Percentiles rank a stretch among this genome's conserved stretches.
Conservation (phyloP, 2,329 filamentous ascomycete genomes). For the Beauveria rudraprayagi region DNA sequence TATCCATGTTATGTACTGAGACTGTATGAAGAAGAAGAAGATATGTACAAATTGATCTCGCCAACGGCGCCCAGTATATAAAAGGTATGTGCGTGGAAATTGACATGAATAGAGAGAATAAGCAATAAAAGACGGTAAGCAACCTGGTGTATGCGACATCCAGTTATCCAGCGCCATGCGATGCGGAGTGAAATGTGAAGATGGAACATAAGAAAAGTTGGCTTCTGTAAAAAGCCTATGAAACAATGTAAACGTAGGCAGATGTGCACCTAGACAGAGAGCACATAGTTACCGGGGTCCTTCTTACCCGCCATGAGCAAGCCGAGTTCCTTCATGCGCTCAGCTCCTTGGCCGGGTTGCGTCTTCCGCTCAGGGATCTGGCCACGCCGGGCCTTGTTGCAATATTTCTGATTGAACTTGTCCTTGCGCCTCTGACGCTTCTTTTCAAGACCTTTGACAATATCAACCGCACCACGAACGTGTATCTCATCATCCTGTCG, state of each 20-base stretch:
- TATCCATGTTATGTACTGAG: not conserved
- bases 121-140: slow-evolving; percentile 3
- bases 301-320: slow-evolving; percentile 77
- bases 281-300: slow-evolving; percentile 66
- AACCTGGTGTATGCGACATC: slow-evolving; percentile 2
- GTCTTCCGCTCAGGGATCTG: slow-evolving; percentile 56
- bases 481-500: slow-evolving; percentile 45
- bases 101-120: slow-evolving; percentile 3
- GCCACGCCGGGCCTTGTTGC: slow-evolving; percentile 69
- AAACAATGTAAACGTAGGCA: slow-evolving; percentile 4
- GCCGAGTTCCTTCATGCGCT: slow-evolving; percentile 78
- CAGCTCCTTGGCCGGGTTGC: slow-evolving; percentile 76
- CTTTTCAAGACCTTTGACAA: slow-evolving; percentile 90
- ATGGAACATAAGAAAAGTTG: not conserved
- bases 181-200: not conserved
- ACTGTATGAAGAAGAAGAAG: slow-evolving; percentile 1
- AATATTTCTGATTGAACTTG: slow-evolving; percentile 85
- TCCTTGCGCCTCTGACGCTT: slow-evolving; percentile 90
- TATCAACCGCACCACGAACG: slow-evolving; percentile 89
- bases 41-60: slow-evolving; percentile 7
- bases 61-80: not conserved
- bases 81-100: slow-evolving; percentile 17
- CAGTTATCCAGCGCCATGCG: slow-evolving; percentile 7
- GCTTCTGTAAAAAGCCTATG: not conserved
- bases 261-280: slow-evolving; percentile 51